Evolutionary conservation across 352 stramenopile species (phyloP).

Genomic region (Globisporangium carolinianum): DNA sequence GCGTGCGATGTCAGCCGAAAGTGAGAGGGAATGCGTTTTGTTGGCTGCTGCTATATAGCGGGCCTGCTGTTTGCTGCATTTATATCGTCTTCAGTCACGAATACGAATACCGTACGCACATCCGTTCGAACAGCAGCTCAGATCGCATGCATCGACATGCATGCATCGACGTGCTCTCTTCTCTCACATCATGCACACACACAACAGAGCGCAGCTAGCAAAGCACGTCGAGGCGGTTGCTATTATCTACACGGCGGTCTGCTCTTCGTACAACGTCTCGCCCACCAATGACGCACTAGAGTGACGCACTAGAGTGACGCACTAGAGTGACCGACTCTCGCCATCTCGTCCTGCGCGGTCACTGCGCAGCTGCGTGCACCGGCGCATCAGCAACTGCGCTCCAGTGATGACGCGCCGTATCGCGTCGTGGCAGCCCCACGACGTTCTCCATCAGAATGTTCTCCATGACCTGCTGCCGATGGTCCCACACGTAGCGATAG

Average conservation of each 20-base stretch:
- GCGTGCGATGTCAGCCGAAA: too few species aligned
- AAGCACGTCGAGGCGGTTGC: not conserved
- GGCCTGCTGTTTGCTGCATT: too few species aligned
- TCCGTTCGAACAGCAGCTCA: too few species aligned
- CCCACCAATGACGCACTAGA: not conserved
- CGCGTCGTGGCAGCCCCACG: conserved; percentile 14
- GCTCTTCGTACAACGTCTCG: not conserved
- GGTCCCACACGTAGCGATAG: conserved; percentile 37
- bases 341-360: not conserved
- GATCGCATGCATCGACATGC: too few species aligned
- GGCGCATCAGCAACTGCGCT: not conserved
- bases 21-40: too few species aligned
- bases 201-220: not conserved
- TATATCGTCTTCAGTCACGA: too few species aligned
- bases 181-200: not conserved
- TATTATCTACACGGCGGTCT: not conserved
- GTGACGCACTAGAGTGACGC: not conserved
- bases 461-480: conserved; percentile 39
- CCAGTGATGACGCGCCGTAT: not conserved
- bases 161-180: not conserved
- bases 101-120: too few species aligned
- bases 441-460: conserved; percentile 44
- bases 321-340: not conserved
- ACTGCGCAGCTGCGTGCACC: not conserved
- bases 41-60: too few species aligned